Percentiles rank a stretch among this genome's conserved stretches.
phyloP scores from a whole-genome alignment of 2,329 filamentous ascomycete genomes.

The Beauveria sp. region DNA sequence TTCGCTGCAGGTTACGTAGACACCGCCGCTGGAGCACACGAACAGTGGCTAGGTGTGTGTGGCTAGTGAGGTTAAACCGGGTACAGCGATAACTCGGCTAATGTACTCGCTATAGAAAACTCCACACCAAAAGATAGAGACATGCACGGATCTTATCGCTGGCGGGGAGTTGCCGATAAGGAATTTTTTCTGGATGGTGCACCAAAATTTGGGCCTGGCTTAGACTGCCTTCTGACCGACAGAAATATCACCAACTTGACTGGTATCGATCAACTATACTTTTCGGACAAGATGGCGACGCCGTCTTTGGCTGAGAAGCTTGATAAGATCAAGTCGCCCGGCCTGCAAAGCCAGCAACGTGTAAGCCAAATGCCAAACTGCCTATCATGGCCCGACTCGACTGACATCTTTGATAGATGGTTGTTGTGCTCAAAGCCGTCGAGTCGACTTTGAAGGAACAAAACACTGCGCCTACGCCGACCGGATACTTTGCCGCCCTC shows the following conservation, averaged over 20 bases:
- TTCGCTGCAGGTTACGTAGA: background rate
- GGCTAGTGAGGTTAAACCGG: slow-evolving; percentile 14
- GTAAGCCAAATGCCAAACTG: slow-evolving; percentile 39
- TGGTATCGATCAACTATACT: slow-evolving; percentile 2
- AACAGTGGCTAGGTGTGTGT: background rate
- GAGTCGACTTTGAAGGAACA: slow-evolving; percentile 89
- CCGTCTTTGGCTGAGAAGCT: slow-evolving; percentile 74
- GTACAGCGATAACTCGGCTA: slow-evolving; percentile 23
- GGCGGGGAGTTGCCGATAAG: slow-evolving; percentile 17
- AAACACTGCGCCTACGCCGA: slow-evolving; percentile 73
- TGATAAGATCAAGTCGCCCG: slow-evolving; percentile 94
- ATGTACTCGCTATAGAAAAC: background rate
- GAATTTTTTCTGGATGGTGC: slow-evolving; percentile 15
- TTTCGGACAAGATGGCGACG: slow-evolving; percentile 37
- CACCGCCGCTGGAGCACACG: background rate
- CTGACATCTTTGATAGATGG: slow-evolving; percentile 22
- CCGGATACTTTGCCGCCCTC: slow-evolving; percentile 92
- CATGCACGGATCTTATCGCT: slow-evolving; percentile 14
- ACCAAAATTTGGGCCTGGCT: slow-evolving; percentile 12
- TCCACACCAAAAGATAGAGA: background rate
- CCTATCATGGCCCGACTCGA: background rate
- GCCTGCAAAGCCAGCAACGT: slow-evolving; percentile 91
- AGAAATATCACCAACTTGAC: background rate
- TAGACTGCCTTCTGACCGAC: background rate
- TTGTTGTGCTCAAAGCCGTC: slow-evolving; percentile 80